These are phyloP conservation scores for Galeopsis tetrahit DNA, from an alignment of 257 asterid genomes.

Conservation along the genomic window DNA sequence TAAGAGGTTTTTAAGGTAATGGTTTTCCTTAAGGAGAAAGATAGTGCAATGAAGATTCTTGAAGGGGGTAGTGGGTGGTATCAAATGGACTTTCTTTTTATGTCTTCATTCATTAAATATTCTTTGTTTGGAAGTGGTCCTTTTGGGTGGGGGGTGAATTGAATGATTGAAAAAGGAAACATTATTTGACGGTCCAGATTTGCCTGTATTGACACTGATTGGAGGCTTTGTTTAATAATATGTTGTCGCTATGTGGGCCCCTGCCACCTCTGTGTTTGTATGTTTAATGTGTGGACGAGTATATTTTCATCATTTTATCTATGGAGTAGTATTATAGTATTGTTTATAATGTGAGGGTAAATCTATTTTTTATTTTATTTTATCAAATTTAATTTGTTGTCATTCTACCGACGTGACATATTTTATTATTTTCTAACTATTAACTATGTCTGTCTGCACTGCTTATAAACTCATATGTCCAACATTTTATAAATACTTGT, in stretches of 20 bases:
- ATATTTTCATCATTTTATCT: no score
- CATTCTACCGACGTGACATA: no score
- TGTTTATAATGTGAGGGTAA: no score
- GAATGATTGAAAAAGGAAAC: slow-evolving; percentile 27
- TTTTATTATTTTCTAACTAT: no score
- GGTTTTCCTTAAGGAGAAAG: slow-evolving; percentile 50
- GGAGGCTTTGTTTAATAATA: slow-evolving; percentile 31
- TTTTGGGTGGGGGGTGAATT: slow-evolving; percentile 24
- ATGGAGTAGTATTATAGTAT: no score
- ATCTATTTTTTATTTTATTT: no score
- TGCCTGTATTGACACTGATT: slow-evolving; percentile 32
- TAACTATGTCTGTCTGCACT: no score
- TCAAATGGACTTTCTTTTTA: slow-evolving; percentile 32
- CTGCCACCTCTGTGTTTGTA: no score
- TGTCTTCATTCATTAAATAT: slow-evolving; percentile 32
- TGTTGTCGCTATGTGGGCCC: slow-evolving; percentile 4
- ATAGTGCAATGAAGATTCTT: slow-evolving; percentile 40
- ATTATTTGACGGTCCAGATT: slow-evolving; percentile 48
- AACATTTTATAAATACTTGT: no score
- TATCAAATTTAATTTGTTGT: no score
- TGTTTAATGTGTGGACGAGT: no score
- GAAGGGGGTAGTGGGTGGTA: neutral
- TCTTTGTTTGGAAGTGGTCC: slow-evolving; percentile 28
- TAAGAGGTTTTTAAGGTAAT: slow-evolving; percentile 41
- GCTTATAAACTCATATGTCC: no score